Conservation (phyloP, 371 early-diverging fungal genomes). For the Circinella minor region DNA sequence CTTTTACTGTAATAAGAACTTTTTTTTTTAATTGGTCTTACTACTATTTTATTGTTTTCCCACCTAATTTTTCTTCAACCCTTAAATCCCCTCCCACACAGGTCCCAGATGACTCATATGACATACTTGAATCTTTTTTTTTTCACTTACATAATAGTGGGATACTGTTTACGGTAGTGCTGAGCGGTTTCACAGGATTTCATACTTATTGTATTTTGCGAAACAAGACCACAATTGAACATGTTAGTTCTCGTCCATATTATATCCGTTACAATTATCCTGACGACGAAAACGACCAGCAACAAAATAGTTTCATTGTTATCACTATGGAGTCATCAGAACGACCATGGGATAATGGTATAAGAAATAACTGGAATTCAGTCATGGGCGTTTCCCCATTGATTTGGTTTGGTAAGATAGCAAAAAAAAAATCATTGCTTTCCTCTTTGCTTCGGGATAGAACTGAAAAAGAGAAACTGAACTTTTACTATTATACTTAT, state of each 20-base stretch:
- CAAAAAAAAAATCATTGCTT: not conserved
- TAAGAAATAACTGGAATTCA: slow-evolving; percentile 38
- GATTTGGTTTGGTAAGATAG: slow-evolving; percentile 43
- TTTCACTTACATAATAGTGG: slow-evolving; percentile 18
- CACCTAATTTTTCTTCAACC: no score
- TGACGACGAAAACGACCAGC: slow-evolving; percentile 1
- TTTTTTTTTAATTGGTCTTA: no score
- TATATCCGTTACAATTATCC: not conserved
- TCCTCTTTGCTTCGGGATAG: not conserved
- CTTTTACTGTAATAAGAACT: slow-evolving; percentile 32
- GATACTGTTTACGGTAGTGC: slow-evolving; percentile 42
- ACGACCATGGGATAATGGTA: slow-evolving; percentile 35
- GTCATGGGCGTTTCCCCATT: slow-evolving; percentile 41
- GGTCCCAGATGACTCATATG: not conserved
- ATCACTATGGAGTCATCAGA: not conserved
- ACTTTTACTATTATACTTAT: no score
- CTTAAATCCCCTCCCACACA: no score
- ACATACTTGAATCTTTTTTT: not conserved
- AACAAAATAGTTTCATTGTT: not conserved
- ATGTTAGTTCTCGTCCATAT: slow-evolving; percentile 22
- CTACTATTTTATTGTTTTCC: no score
- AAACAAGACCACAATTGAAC: slow-evolving; percentile 62
- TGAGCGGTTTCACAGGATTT: slow-evolving; percentile 53
- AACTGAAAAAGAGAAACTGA: no score
- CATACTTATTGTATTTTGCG: slow-evolving; percentile 52